A percentile compares a stretch with the other conserved stretches of the same genome.
phyloP scores from a whole-genome alignment of 2,329 filamentous ascomycete species.

The Trichoderma sp. region DNA sequence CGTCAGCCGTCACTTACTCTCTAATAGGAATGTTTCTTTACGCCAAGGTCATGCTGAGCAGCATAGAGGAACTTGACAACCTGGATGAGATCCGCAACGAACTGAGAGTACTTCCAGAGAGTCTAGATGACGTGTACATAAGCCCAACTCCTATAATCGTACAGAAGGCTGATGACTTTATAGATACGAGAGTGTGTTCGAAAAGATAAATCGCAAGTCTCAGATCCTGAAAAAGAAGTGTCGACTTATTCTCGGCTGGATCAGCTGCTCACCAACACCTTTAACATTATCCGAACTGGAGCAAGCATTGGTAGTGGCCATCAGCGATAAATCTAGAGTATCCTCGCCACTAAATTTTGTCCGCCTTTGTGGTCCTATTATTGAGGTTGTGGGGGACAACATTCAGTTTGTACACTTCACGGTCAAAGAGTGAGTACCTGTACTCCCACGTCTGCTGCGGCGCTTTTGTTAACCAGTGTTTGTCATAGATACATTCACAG shows the following conservation, averaged over 20 bases:
- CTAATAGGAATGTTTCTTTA: background rate
- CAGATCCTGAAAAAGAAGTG: background rate
- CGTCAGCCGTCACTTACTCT: background rate
- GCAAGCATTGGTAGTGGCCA: background rate
- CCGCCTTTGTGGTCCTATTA: background rate
- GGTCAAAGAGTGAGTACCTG: background rate
- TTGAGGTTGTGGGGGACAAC: background rate
- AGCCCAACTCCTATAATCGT: background rate
- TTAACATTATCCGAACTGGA: background rate
- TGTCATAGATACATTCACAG: background rate
- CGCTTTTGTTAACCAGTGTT: background rate
- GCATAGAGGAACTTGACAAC: background rate
- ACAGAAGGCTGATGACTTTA: background rate
- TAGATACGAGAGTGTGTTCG: background rate
- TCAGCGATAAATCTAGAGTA: background rate
- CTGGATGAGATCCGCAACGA: background rate
- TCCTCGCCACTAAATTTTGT: background rate
- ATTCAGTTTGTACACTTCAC: background rate
- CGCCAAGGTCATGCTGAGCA: background rate
- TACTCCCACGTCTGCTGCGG: background rate
- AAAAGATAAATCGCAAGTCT: background rate
- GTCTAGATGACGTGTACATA: background rate
- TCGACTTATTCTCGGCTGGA: background rate
- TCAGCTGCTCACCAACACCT: background rate
- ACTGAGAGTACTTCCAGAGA: background rate